Evolutionary conservation across 768 basidiomycete species (phyloP).

Genomic region (Austroboletus eburneus): DNA sequence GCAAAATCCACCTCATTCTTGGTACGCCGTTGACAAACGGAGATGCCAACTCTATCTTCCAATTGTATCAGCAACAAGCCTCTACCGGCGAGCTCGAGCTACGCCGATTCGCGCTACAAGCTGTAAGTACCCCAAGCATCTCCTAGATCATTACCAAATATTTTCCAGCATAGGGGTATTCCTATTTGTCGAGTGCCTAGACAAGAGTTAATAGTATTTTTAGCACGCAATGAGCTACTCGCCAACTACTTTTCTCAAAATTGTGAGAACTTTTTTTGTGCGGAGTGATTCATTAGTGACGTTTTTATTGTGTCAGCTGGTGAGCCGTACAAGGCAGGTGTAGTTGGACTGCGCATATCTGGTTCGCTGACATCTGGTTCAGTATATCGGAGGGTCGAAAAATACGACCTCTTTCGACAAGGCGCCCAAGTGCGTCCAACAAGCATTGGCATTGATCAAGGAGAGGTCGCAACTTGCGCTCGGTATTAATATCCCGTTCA

Average conservation of each 20-base stretch:
- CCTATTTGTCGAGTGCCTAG: neutral
- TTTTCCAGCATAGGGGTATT: conserved; percentile 62
- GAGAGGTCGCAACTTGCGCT: conserved; percentile 49
- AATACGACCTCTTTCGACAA: conserved; percentile 63
- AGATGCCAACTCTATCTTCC: conserved; percentile 54
- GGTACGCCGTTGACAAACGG: conserved; percentile 35
- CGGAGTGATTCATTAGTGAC: neutral
- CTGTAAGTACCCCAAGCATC: conserved; percentile 36
- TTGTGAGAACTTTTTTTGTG: conserved; percentile 41
- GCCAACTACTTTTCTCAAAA: conserved; percentile 88
- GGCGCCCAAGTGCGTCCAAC: conserved; percentile 55
- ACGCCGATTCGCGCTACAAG: conserved; percentile 66
- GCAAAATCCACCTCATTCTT: conserved; percentile 55
- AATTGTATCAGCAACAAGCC: conserved; percentile 65
- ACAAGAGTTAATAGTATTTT: too few relatives aligned
- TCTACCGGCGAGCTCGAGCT: conserved; percentile 51
- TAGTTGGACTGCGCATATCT: conserved; percentile 3
- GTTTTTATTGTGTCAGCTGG: conserved; percentile 48
- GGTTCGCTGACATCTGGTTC: too few relatives aligned
- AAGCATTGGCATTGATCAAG: conserved; percentile 58
- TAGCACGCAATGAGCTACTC: conserved; percentile 65
- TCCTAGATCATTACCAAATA: conserved; percentile 8
- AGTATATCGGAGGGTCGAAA: conserved; percentile 78
- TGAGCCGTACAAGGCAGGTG: conserved; percentile 68
- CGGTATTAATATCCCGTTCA: conserved; percentile 43